These are phyloP conservation scores for Metarhizium sp. DNA, from an alignment of 2,329 filamentous ascomycete species.

Conservation along the genomic window DNA sequence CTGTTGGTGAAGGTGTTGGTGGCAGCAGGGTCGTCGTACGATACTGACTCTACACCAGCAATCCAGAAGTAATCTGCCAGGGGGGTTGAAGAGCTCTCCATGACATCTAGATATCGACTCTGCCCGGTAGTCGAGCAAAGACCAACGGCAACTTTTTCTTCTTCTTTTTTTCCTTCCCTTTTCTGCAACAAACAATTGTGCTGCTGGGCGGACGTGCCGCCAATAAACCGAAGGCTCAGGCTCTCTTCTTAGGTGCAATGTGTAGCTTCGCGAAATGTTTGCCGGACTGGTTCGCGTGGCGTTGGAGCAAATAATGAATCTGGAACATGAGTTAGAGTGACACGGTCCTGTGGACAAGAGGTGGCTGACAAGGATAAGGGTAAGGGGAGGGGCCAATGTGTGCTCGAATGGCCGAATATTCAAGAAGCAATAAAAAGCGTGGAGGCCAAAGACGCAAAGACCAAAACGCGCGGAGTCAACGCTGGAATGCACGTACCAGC, in stretches of 20 bases:
- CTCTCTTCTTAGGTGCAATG: background rate
- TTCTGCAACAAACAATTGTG: background rate
- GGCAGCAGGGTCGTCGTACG: conserved; percentile 47
- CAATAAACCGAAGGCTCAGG: background rate
- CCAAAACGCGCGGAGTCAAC: background rate
- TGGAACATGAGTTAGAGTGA: conserved; percentile 2
- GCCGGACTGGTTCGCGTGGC: background rate
- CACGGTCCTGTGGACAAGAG: background rate
- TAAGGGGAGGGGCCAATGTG: background rate
- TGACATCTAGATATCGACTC: conserved; percentile 34
- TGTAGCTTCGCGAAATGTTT: background rate
- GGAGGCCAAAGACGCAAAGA: background rate
- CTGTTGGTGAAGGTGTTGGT: conserved; percentile 17
- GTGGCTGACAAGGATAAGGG: background rate
- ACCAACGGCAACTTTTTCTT: background rate
- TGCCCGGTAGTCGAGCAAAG: conserved; percentile 9
- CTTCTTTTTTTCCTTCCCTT: background rate
- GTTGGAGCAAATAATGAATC: background rate
- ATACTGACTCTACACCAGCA: conserved; percentile 58
- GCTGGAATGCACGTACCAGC: conserved; percentile 5
- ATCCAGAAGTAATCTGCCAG: conserved; percentile 72
- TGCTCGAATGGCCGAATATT: background rate
- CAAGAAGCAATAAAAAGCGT: background rate
- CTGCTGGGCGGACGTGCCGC: conserved; percentile 3
- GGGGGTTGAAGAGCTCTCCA: conserved; percentile 53